A percentile compares a stretch with the other conserved stretches of the same genome.
Evolutionary conservation across 2,329 filamentous ascomycete species (phyloP).

Genomic region (Blastomyces parvus): DNA sequence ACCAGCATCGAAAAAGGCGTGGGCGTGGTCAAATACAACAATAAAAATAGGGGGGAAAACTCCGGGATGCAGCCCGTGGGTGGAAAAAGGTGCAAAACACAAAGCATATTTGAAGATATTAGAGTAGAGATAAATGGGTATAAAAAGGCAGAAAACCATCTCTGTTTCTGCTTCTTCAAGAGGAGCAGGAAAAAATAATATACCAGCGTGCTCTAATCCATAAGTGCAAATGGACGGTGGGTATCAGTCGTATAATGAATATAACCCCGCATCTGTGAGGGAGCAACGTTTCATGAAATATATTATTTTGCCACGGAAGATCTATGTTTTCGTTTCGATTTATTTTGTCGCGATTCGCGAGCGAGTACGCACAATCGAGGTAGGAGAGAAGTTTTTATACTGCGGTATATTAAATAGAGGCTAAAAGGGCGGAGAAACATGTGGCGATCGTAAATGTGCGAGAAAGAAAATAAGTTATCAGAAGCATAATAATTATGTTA

Average conservation of each 20-base stretch:
- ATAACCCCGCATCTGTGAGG: not conserved
- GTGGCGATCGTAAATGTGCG: conserved; percentile 1
- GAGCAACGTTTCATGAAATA: not conserved
- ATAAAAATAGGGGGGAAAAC: not conserved
- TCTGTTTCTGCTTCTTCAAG: not conserved
- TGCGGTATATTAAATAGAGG: conserved; percentile 1
- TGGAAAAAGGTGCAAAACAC: not conserved
- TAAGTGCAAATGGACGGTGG: not conserved
- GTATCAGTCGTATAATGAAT: not conserved
- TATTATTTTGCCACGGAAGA: not conserved
- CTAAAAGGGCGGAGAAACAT: not conserved
- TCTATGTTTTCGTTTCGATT: not conserved
- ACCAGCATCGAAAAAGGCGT: not conserved
- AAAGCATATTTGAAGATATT: not conserved
- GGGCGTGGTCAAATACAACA: not conserved
- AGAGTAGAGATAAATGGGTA: not conserved
- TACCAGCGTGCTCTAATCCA: not conserved
- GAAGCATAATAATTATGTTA: not conserved
- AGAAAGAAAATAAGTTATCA: not conserved
- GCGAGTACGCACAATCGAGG: not conserved
- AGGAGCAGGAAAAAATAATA: not conserved
- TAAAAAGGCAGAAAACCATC: not conserved
- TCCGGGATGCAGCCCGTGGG: not conserved
- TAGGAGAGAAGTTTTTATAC: not conserved
- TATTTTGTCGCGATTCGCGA: not conserved